phyloP scores from a whole-genome alignment of 306 rosid species.

The Dalbergia oliveri region DNA sequence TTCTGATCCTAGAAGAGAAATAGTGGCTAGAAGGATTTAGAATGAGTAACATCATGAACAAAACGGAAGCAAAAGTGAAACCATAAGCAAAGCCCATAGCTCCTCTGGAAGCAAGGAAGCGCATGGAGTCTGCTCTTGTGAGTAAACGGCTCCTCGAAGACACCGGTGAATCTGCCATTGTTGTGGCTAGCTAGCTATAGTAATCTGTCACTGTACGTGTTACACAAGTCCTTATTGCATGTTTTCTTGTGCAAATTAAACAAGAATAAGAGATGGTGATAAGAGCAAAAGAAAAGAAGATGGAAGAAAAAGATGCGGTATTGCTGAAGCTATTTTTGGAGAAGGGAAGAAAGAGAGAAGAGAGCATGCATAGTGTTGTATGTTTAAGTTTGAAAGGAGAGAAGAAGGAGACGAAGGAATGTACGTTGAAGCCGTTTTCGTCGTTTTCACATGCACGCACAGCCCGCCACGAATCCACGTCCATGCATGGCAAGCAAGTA shows the following conservation, averaged over 20 bases:
- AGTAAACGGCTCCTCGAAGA: slow-evolving; percentile 25
- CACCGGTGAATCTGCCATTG: slow-evolving; percentile 33
- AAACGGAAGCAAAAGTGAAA: slow-evolving; percentile 65
- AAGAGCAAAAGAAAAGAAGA: background rate
- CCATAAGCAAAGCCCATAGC: slow-evolving; percentile 61
- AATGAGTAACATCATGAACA: slow-evolving; percentile 36
- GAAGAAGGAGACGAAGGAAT: slow-evolving; percentile 41
- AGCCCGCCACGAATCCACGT: slow-evolving; percentile 15
- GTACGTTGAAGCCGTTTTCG: slow-evolving; percentile 38
- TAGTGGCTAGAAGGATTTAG: slow-evolving; percentile 21
- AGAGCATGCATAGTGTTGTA: background rate
- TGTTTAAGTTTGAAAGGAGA: slow-evolving; percentile 19
- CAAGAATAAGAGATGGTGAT: background rate
- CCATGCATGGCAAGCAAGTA: background rate
- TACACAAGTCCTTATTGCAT: background rate
- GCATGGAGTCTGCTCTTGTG: slow-evolving; percentile 51
- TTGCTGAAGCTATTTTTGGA: slow-evolving; percentile 34
- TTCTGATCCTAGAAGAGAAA: slow-evolving; percentile 48
- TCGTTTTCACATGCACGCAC: slow-evolving; percentile 18
- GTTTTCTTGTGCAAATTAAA: background rate
- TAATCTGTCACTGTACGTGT: background rate
- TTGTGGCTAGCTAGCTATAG: background rate
- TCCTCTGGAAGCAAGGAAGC: slow-evolving; percentile 60
- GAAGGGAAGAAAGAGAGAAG: background rate
- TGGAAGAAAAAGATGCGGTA: background rate